phyloP scores from a whole-genome alignment of 768 basidiomycete genomes.

The Mycena polygramma region DNA sequence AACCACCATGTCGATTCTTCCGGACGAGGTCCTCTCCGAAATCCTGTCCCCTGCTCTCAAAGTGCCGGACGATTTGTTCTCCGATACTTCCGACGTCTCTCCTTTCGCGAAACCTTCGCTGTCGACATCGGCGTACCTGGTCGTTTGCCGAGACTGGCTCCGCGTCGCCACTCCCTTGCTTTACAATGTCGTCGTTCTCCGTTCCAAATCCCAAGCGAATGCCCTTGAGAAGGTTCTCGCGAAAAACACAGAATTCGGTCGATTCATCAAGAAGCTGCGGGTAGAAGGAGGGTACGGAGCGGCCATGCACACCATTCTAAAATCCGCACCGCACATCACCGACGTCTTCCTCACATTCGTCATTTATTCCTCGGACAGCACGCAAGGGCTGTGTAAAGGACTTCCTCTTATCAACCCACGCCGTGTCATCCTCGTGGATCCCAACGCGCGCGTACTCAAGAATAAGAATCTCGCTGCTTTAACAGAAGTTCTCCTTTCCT shows the following conservation, averaged over 20 bases:
- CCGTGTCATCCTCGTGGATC: conserved; percentile 8
- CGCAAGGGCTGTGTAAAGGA: conserved; percentile 1
- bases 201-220: background rate
- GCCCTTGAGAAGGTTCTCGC: background rate
- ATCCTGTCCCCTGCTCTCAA: no score
- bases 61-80: no score
- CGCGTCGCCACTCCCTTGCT: conserved; percentile 40
- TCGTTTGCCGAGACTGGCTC: conserved; percentile 43
- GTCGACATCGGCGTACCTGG: no score
- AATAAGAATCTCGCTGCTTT: background rate
- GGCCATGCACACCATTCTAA: conserved; percentile 18
- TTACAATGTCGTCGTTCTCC: conserved; percentile 27
- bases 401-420: conserved; percentile 5
- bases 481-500: background rate
- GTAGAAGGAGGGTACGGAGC: conserved; percentile 38
- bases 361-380: background rate
- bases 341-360: background rate
- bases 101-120: no score
- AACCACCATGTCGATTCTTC: no score
- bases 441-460: background rate
- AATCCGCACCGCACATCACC: conserved; percentile 2
- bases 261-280: conserved; percentile 35
- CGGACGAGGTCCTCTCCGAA: no score
- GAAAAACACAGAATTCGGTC: background rate
- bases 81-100: no score